phyloP scores from a whole-genome alignment of 129 eudicot species.

The Pittosporum tobira region DNA sequence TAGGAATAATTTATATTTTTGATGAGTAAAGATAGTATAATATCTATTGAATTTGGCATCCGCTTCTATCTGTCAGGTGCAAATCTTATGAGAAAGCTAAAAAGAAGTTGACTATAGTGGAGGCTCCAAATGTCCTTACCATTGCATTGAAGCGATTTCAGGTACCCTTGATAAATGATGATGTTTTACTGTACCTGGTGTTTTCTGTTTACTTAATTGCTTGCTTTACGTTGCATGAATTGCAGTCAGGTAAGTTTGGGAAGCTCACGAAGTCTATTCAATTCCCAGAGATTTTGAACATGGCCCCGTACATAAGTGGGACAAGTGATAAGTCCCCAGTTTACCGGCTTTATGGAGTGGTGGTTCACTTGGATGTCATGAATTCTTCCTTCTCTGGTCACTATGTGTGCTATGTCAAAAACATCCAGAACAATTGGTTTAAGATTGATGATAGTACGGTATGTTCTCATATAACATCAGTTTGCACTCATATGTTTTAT shows the following conservation, averaged over 20 bases:
- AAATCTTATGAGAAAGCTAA: conserved; percentile 81
- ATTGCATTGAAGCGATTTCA: conserved; percentile 81
- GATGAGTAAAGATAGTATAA: too few relatives aligned
- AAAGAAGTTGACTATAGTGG: conserved; percentile 58
- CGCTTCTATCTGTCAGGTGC: conserved; percentile 41
- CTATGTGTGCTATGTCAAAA: conserved; percentile 73
- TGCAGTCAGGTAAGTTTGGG: conserved; percentile 76
- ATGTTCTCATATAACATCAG: conserved; percentile 9
- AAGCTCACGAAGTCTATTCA: conserved; percentile 66
- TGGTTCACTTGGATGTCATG: conserved; percentile 75
- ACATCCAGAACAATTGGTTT: conserved; percentile 69
- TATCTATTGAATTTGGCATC: neutral
- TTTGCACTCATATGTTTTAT: neutral
- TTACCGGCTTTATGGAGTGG: conserved; percentile 83
- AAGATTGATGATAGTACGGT: conserved; percentile 74
- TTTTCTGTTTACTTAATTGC: neutral
- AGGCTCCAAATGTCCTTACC: conserved; percentile 93
- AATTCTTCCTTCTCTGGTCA: conserved; percentile 85
- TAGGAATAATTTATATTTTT: neutral
- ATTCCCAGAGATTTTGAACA: conserved; percentile 75
- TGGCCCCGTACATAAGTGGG: conserved; percentile 76
- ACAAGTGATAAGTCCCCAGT: conserved; percentile 64
- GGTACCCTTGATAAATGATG: conserved; percentile 33
- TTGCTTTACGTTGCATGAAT: neutral
- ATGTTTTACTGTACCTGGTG: neutral